Conservation (phyloP, 2,329 filamentous ascomycete species). For the Fusarium duplospermum region DNA sequence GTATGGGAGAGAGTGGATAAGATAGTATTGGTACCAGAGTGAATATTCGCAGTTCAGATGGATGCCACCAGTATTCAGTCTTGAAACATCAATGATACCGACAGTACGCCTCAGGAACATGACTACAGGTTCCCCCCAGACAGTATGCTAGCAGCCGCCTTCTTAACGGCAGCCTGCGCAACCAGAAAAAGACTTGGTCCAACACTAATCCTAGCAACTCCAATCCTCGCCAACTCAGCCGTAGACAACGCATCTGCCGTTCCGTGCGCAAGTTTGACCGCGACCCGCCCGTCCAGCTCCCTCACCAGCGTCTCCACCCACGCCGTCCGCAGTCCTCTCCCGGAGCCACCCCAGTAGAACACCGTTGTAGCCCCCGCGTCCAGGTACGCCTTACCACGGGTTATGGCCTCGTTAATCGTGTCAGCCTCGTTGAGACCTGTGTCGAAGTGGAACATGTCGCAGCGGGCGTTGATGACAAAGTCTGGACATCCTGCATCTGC, state of each 20-base stretch:
- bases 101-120: neutral
- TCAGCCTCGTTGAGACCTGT: constrained; percentile 46
- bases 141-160: constrained; percentile 48
- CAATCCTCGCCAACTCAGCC: constrained; percentile 58
- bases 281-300: constrained; percentile 61
- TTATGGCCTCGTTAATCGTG: constrained; percentile 60
- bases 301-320: constrained; percentile 61
- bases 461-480: constrained; percentile 69
- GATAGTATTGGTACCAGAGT: neutral
- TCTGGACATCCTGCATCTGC: constrained; percentile 60
- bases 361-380: constrained; percentile 68
- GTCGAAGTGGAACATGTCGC: constrained; percentile 61
- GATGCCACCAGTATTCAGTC: neutral
- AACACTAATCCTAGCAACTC: constrained; percentile 67
- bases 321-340: constrained; percentile 54
- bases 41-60: neutral
- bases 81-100: neutral
- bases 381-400: constrained; percentile 67
- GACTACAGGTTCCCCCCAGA: constrained; percentile 36
- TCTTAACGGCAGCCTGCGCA: constrained; percentile 54
- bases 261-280: constrained; percentile 56
- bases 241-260: constrained; percentile 55
- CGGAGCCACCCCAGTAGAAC: constrained; percentile 68
- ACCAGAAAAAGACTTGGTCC: constrained; percentile 60
- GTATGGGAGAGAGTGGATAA: neutral